A percentile compares a stretch with the other conserved stretches of the same genome.
Conservation (phyloP, 768 basidiomycete genomes). For the Pulveroboletus sp. region DNA sequence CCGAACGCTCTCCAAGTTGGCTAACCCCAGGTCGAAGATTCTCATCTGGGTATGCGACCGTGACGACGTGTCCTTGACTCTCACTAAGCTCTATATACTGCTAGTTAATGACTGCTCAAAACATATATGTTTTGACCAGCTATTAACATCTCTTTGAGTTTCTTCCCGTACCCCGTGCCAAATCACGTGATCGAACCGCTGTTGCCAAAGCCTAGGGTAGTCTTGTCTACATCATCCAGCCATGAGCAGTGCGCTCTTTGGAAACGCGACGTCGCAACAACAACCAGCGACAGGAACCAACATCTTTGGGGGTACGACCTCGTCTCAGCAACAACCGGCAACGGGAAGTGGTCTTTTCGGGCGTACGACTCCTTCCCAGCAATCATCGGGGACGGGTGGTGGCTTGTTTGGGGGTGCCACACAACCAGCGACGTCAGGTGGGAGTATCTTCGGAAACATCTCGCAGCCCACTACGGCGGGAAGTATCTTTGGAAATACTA, state of each 20-base stretch:
- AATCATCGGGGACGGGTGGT: conserved; percentile 11
- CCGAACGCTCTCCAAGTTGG: conserved; percentile 35
- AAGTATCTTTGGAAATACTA: conserved; percentile 8
- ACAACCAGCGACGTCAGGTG: conserved; percentile 9
- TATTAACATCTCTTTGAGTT: too few relatives aligned
- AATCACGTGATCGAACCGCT: conserved; percentile 13
- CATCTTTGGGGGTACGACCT: conserved; percentile 25
- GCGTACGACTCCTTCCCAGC: conserved; percentile 10
- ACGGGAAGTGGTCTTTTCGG: conserved; percentile 19
- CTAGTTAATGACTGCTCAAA: too few relatives aligned
- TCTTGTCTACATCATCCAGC: not conserved
- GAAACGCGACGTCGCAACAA: conserved; percentile 22
- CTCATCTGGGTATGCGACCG: conserved; percentile 42
- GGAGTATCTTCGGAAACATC: conserved; percentile 10
- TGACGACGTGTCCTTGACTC: not conserved
- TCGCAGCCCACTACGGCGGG: conserved; percentile 15
- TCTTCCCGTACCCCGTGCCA: too few relatives aligned
- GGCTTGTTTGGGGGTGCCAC: conserved; percentile 16
- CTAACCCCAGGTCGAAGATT: conserved; percentile 35
- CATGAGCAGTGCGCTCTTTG: conserved; percentile 21
- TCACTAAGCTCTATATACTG: too few relatives aligned
- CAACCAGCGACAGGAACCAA: conserved; percentile 20
- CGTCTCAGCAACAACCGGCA: conserved; percentile 24
- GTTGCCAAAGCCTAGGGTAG: not conserved
- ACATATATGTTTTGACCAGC: too few relatives aligned